phyloP scores from a whole-genome alignment of 2,329 filamentous ascomycete species.

The Apiospora koreana region DNA sequence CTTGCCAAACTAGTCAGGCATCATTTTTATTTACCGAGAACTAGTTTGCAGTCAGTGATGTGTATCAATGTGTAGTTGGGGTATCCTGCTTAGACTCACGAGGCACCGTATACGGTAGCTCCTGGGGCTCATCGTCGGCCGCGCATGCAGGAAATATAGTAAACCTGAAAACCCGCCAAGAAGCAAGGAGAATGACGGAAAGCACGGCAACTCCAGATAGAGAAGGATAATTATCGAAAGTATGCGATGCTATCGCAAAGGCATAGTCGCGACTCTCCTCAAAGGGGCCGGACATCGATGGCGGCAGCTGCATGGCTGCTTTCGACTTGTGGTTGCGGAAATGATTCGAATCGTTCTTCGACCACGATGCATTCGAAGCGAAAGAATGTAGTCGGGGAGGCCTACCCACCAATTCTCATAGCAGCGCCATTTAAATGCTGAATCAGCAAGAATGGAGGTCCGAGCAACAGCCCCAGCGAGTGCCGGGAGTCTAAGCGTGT shows the following conservation, averaged over 20 bases:
- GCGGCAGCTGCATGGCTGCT: neutral
- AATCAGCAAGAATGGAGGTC: no score
- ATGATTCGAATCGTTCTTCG: no score
- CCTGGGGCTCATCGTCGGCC: neutral
- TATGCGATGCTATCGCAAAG: neutral
- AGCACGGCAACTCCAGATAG: neutral
- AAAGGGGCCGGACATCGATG: neutral
- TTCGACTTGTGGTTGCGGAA: no score
- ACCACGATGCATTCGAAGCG: no score
- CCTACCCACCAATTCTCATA: no score
- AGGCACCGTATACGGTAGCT: constrained; percentile 6
- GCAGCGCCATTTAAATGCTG: no score
- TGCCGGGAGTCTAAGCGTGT: no score
- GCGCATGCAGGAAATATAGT: constrained; percentile 8
- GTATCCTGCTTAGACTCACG: neutral
- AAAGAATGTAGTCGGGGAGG: no score
- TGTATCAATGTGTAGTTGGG: neutral
- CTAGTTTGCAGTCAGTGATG: neutral
- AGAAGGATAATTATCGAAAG: neutral
- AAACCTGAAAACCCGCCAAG: constrained; percentile 7
- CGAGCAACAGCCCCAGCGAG: no score
- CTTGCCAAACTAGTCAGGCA: neutral
- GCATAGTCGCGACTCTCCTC: neutral
- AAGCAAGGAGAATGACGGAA: neutral
- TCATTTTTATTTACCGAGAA: neutral